Base-by-base conservation (phyloP, 2,329 filamentous ascomycete species). In the Achaetomium macrosporum region DNA sequence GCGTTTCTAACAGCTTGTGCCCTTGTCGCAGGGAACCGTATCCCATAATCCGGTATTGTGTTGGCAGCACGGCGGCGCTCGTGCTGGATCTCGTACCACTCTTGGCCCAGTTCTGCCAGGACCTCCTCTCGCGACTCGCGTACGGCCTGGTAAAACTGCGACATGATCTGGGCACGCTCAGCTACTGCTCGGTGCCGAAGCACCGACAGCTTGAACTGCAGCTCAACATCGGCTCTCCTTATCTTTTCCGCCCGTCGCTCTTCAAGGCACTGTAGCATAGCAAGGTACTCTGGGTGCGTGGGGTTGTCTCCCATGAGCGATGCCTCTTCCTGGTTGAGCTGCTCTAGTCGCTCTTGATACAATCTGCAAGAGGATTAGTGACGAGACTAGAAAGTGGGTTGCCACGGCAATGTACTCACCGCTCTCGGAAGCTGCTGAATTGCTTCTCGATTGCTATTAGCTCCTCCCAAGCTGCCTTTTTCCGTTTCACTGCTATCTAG, bases 31-130 rank as follows among this genome's bases (percentile, higher is more conserved):
- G 90, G 88, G 65, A 95, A 95, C 50, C 86, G 82, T 61, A 95
- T 81, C 52, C 86, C 84, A 66, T 88, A 96, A 61, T 93, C 88
- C 39, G 88, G 84, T 59, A 91, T 82, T 56, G 87, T 85, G 63
- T 88, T 86, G 56, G 89, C 87, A 57, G 85, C 84, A 16, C 65
- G 65, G 47, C 68, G 61, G 53, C 93, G 83, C 65, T 95, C 90
- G 60, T 88, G 85, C 68, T 97, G 92, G 53, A 97, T 88, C 61
- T 92, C 86, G 69, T 95, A 96, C 79, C 92, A 95, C 60, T 93
- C 85, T 67, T 90, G 84, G 64, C 93, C 92, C 54, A 96, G 82
- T 54, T 85, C 78, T 57, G 91, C 87, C 30, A 97, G 76, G 42
- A 87, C 81, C 51, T 79, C 79, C 68, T 97, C 92, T 56, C 93